These are phyloP conservation scores for Avena insularis DNA, from an alignment of 176 grass and related monocot genomes.

Conservation along the genomic window DNA sequence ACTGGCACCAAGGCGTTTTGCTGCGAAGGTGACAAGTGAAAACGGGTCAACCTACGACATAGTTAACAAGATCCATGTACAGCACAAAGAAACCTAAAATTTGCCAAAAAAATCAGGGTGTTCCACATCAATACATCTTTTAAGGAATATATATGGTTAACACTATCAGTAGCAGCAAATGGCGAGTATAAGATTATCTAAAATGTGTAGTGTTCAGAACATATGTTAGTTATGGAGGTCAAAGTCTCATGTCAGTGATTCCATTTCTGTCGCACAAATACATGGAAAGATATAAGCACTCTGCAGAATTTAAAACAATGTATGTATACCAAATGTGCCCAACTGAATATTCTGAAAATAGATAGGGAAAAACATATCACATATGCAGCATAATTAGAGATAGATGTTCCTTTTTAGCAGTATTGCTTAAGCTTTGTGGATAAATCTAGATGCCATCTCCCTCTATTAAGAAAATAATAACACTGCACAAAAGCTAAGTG, in stretches of 20 bases:
- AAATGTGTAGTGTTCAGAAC: neutral
- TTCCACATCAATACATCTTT: neutral
- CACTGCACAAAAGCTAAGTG: neutral
- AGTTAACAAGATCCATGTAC: neutral
- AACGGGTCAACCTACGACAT: neutral
- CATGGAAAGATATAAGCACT: neutral
- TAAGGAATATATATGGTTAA: neutral
- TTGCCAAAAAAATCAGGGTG: neutral
- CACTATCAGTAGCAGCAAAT: neutral
- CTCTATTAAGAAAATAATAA: neutral
- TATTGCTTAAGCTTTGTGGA: neutral
- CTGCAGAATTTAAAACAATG: neutral
- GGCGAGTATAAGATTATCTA: neutral
- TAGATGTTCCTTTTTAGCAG: neutral
- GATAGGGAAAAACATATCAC: neutral
- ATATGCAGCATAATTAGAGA: neutral
- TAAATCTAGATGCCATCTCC: neutral
- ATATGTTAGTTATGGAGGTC: neutral
- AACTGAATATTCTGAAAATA: constrained; percentile 3
- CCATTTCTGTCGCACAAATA: neutral
- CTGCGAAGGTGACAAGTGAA: constrained; percentile 7
- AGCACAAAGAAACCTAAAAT: neutral
- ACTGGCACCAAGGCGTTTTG: neutral
- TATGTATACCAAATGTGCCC: neutral
- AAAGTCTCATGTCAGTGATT: neutral